Evolutionary conservation across 2,329 filamentous ascomycete genomes (phyloP).

Genomic region (Botryotinia globosa): DNA sequence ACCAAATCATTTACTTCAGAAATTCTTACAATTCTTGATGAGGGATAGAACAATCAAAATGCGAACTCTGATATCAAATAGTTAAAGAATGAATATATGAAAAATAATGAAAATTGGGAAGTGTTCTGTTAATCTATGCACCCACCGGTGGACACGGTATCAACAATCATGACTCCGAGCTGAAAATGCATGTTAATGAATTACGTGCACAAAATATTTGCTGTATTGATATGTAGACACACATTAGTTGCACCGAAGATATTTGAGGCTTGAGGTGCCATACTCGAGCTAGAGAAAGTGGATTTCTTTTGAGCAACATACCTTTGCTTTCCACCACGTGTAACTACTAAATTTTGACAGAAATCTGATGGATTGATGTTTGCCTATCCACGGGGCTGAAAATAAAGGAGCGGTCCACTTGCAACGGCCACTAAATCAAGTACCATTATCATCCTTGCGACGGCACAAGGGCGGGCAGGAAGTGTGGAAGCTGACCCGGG

Average conservation of each 20-base stretch:
- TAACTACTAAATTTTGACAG: neutral
- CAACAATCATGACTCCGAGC: neutral
- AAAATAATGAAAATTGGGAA: no score
- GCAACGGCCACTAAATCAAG: constrained; percentile 11
- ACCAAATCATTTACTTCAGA: no score
- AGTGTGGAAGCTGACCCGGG: constrained; percentile 17
- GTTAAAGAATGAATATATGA: no score
- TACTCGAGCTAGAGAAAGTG: neutral
- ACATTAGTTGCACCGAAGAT: neutral
- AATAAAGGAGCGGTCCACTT: neutral
- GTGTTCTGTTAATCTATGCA: no score
- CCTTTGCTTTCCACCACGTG: neutral
- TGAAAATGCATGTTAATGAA: neutral
- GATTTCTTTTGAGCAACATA: neutral
- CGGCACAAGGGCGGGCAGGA: constrained; percentile 1
- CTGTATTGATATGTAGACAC: neutral
- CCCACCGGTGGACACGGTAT: neutral
- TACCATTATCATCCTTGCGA: constrained; percentile 15
- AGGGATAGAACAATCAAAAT: no score
- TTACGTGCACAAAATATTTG: neutral
- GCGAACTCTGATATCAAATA: no score
- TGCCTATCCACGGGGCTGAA: neutral
- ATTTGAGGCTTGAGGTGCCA: neutral
- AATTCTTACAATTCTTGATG: no score
- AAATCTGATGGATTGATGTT: neutral